Base-by-base conservation (phyloP, 2,329 filamentous ascomycete genomes). In the Xylariaceae sp. region DNA sequence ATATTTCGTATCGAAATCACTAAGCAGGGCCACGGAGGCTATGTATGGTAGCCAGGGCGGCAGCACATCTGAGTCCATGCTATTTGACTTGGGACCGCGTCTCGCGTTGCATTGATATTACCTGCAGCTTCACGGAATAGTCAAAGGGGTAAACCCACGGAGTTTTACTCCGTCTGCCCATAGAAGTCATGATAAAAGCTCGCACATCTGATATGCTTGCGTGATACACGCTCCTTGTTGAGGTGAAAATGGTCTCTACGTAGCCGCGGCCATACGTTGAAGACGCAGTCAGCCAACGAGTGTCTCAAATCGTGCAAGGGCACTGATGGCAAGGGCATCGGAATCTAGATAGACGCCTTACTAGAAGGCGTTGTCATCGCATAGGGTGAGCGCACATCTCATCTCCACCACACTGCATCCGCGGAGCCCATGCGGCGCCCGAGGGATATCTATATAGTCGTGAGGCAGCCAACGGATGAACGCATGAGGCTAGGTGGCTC, bases 261-360 rank as follows among this genome's bases (percentile, higher is more conserved):
- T 8, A 78, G 8, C 8, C 32, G 32, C 32, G 32, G 32, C 32
- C 32, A 34, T 34, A 34, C 5, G 32, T 34, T 8, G 32, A 34
- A 34, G 6, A 8, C 32, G 32, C 32, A 31, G 69, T 5, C 32
- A 2, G 67, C 73, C 3, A 70, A 70, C 9, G 67, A 73, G 50
- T 37, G 78, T 88, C 80, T 31, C 74, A 80, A 26, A 78, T 89
- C 0, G 84, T 88, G 0, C 85, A 89, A 89, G 68, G 85, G 88
- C 60, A 78, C 81, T 26, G 82, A 84, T 80, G 50, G 80, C 41
- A 85, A 88, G 66, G 84, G 85, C 0, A 89, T 85, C 0, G 81
- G 84, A 0, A 76, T 81, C 47, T 88, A 84, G 85, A 79, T 80
- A 4, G 5, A 6, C 79, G 84, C 58, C 78, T 19, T 19, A 19